Base-by-base conservation (phyloP, 202 grass and related monocot species). In the Hordeum pubiflorum region DNA sequence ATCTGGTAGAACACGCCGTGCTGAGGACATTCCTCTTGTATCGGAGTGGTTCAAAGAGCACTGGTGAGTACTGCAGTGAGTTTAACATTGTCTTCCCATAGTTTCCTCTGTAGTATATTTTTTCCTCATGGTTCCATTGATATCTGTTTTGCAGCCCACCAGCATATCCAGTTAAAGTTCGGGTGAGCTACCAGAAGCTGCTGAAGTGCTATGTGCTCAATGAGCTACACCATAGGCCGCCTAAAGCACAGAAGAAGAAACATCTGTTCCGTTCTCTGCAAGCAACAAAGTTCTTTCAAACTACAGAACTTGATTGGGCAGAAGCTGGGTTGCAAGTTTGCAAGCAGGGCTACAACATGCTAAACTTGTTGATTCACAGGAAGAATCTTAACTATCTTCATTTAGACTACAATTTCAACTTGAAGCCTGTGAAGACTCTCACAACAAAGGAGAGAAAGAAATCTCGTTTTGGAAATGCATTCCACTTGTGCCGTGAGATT, bases 301-400 rank as follows among this genome's bases (percentile, higher is more conserved):
- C 92, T 58, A 98, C 96, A 74, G 92, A 95, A 75, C 85, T 98
- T 65, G 96, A 95, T 44, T 98, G 92, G 92, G 92, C 89, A 56
- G 96, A 98, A 89, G 96, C 96, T 32, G 92, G 96, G 15, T 74
- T 98, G 60, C 96, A 98, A 88, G 96, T 98, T 61, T 98, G 92
- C 81, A 98, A 98, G 80, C 96, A 95, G 72, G 96, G 96, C 38
- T 98, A 95, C 87, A 98, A 98, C 85, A 98, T 98, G 96, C 81
- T 98, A 3, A 98, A 98, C 74, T 79, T 98, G 83, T 93, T 98
- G 87, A 98, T 98, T 82, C 96, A 98, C 84, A 91, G 92, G 62
- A 98, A 95, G 79, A 98, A 98, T 79, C 87, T 98, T 75, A 98
- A 98, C 44, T 95, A 95, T 86, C 96, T 98, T 88, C 96, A 98